A percentile compares a stretch with the other conserved stretches of the same genome.
Conservation (phyloP, 192 early-diverging fungal species). For the Coemansia sp. region DNA sequence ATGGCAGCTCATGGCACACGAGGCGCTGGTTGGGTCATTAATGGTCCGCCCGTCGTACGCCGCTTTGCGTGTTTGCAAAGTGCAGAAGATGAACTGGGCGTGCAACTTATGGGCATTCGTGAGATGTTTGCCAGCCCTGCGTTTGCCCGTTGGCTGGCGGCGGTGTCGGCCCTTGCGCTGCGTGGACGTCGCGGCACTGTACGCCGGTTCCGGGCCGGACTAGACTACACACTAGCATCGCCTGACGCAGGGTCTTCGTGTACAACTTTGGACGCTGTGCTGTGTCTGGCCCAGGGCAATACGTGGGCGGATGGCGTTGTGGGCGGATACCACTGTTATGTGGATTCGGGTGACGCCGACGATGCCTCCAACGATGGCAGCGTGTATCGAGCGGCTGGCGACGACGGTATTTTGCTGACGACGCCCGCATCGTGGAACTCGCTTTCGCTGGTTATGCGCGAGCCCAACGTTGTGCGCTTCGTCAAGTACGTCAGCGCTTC, state of each 20-base stretch:
- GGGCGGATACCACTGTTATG: slow-evolving; percentile 79
- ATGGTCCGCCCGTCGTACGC: slow-evolving; percentile 66
- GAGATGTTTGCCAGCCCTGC: slow-evolving; percentile 28
- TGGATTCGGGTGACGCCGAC: slow-evolving; percentile 61
- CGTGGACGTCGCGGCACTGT: slow-evolving; percentile 54
- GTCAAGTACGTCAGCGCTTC: slow-evolving; percentile 79
- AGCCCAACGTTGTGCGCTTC: slow-evolving; percentile 76
- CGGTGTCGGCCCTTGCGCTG: slow-evolving; percentile 57
- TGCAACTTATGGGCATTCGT: slow-evolving; percentile 30
- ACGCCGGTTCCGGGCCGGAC: slow-evolving; percentile 74
- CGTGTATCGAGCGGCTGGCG: slow-evolving; percentile 60
- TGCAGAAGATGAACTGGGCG: slow-evolving; percentile 15
- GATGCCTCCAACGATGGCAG: slow-evolving; percentile 66
- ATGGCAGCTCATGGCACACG: slow-evolving; percentile 65
- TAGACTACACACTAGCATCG: slow-evolving; percentile 79
- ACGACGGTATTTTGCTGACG: slow-evolving; percentile 71
- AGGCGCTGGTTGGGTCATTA: slow-evolving; percentile 57
- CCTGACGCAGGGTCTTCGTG: slow-evolving; percentile 39
- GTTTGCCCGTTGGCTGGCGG: slow-evolving; percentile 62
- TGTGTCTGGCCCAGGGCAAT: slow-evolving; percentile 56
- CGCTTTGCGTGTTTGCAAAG: slow-evolving; percentile 59
- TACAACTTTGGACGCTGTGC: slow-evolving; percentile 63
- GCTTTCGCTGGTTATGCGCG: slow-evolving; percentile 66
- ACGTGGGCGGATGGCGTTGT: slow-evolving; percentile 62
- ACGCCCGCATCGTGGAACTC: slow-evolving; percentile 67